phyloP scores from a whole-genome alignment of 2,329 filamentous ascomycete species.

The Aspergillus latus region DNA sequence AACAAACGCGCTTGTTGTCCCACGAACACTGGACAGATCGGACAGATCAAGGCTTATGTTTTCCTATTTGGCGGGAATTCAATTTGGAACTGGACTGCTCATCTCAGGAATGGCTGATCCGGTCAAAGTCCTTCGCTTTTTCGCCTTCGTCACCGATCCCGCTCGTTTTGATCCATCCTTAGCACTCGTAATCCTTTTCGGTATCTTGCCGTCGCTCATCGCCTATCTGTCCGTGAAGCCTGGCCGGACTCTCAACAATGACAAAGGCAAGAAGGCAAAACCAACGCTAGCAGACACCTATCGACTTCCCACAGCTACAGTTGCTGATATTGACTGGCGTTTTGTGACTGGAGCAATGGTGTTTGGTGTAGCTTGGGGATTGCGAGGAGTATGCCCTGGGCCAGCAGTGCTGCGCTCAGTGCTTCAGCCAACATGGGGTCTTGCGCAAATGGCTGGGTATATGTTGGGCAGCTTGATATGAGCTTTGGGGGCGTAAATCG shows the following conservation, averaged over 20 bases:
- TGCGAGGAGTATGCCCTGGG: slow-evolving; percentile 54
- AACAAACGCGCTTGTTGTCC: slow-evolving; percentile 37
- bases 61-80: slow-evolving; percentile 48
- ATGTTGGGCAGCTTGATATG: slow-evolving; percentile 43
- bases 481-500: background rate
- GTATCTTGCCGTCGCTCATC: slow-evolving; percentile 48
- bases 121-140: slow-evolving; percentile 53
- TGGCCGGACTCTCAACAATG: slow-evolving; percentile 24
- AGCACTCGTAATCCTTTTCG: slow-evolving; percentile 51
- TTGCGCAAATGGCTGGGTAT: slow-evolving; percentile 49
- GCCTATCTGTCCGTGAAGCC: slow-evolving; percentile 34
- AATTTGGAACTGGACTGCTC: slow-evolving; percentile 54
- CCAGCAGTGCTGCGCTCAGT: slow-evolving; percentile 50
- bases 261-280: slow-evolving; percentile 26
- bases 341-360: slow-evolving; percentile 49
- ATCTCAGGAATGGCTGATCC: slow-evolving; percentile 54
- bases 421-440: slow-evolving; percentile 51
- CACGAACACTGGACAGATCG: slow-evolving; percentile 29
- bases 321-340: slow-evolving; percentile 50
- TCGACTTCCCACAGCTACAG: slow-evolving; percentile 46
- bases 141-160: slow-evolving; percentile 45
- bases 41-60: slow-evolving; percentile 37
- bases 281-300: slow-evolving; percentile 46
- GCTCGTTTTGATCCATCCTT: slow-evolving; percentile 53
- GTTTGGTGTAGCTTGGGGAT: slow-evolving; percentile 55